phyloP scores from a whole-genome alignment of 1,139 yeast species.

The Candida dubliniensis region DNA sequence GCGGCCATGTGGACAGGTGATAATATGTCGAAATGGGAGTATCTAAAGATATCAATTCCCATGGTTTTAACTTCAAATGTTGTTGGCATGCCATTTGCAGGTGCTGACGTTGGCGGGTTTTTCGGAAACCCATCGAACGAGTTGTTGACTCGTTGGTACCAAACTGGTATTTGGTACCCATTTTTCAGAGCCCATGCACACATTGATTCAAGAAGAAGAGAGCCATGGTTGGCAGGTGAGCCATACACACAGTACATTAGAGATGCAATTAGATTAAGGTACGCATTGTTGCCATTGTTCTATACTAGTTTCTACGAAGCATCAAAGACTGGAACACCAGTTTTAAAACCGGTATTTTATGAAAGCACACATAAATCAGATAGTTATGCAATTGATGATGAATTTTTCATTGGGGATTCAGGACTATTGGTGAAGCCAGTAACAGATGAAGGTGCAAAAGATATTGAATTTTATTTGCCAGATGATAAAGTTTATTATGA shows the following conservation, averaged over 20 bases:
- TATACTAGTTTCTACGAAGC: conserved; percentile 80
- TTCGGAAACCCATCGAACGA: conserved; percentile 87
- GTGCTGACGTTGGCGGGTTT: conserved; percentile 97
- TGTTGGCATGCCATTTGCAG: conserved; percentile 89
- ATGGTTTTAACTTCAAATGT: conserved; percentile 82
- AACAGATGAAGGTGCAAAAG: conserved; percentile 47
- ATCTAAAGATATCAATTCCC: conserved; percentile 75
- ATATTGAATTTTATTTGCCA: conserved; percentile 60
- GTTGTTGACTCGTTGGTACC: conserved; percentile 89
- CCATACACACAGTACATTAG: conserved; percentile 69
- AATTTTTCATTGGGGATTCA: conserved; percentile 73
- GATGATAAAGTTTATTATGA: conserved; percentile 66
- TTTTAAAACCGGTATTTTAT: conserved; percentile 75
- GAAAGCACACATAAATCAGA: conserved; percentile 53
- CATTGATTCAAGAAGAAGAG: conserved; percentile 87
- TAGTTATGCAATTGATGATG: conserved; percentile 69
- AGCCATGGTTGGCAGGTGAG: conserved; percentile 84
- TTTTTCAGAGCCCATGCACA: conserved; percentile 97
- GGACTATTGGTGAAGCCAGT: conserved; percentile 85
- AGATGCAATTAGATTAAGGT: conserved; percentile 71
- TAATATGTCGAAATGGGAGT: conserved; percentile 90
- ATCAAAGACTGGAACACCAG: conserved; percentile 62
- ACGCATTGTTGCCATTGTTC: conserved; percentile 70
- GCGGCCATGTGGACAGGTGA: conserved; percentile 99
- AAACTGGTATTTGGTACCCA: conserved; percentile 93